Evolutionary conservation across 768 basidiomycete species (phyloP).

Genomic region (Russula compacta): DNA sequence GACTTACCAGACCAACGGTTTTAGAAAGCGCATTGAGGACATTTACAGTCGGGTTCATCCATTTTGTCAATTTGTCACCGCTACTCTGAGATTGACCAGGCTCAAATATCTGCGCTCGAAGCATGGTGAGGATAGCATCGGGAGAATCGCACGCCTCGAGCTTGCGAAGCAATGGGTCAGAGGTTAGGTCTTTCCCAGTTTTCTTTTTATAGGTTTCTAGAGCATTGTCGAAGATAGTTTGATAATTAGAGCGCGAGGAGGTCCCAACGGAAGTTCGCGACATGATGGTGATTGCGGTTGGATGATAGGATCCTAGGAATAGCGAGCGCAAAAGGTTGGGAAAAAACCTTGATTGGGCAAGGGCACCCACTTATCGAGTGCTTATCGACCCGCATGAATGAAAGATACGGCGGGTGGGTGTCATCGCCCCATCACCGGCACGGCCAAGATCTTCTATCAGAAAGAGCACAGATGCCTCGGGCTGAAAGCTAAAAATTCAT

Average conservation of each 20-base stretch:
- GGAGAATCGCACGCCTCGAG: not conserved
- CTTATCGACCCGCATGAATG: too few relatives aligned
- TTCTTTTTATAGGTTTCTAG: not conserved
- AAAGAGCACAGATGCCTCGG: too few relatives aligned
- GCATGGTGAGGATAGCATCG: not conserved
- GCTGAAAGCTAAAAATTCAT: too few relatives aligned
- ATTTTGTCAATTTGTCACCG: not conserved
- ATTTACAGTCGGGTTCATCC: not conserved
- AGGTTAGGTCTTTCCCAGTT: not conserved
- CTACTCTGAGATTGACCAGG: not conserved
- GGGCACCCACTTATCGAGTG: too few relatives aligned
- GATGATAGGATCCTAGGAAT: not conserved
- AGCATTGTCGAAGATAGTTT: not conserved
- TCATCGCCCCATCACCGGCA: too few relatives aligned
- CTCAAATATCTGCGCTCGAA: not conserved
- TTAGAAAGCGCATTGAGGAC: not conserved
- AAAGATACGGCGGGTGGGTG: too few relatives aligned
- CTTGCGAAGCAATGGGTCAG: not conserved
- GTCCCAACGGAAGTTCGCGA: not conserved
- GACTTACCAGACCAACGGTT: not conserved
- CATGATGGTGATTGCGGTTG: not conserved
- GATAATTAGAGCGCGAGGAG: not conserved
- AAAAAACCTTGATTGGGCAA: too few relatives aligned
- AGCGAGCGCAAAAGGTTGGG: too few relatives aligned
- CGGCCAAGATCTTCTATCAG: too few relatives aligned